Percentiles rank a stretch among this genome's conserved stretches.
These are phyloP conservation scores for Batrachochytrium dendrobatidis DNA, from an alignment of 371 early-diverging fungal genomes.

Conservation along the genomic window DNA sequence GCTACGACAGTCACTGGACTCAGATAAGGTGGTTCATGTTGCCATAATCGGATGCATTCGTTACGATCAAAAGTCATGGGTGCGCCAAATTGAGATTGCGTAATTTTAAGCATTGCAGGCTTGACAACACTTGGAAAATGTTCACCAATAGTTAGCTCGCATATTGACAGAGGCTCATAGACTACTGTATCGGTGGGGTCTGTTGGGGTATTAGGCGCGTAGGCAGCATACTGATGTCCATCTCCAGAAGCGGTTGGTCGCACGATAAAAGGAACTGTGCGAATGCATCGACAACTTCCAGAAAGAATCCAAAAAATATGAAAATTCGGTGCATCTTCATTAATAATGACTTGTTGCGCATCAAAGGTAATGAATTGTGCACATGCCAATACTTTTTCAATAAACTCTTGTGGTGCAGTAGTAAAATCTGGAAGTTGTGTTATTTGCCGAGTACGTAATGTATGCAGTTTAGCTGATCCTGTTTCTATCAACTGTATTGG, in stretches of 20 bases:
- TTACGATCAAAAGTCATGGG: no score
- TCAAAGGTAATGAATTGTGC: background rate
- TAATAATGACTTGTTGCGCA: background rate
- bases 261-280: background rate
- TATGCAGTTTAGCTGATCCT: background rate
- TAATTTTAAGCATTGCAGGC: background rate
- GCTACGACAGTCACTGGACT: background rate
- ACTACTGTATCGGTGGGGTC: background rate
- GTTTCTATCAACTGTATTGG: no score
- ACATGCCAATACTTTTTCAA: background rate
- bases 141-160: background rate
- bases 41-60: no score
- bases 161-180: background rate
- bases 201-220: background rate
- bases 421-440: background rate
- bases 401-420: background rate
- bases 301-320: conserved; percentile 1
- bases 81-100: no score
- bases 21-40: background rate
- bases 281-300: background rate
- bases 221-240: background rate
- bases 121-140: background rate
- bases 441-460: background rate
- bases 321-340: background rate
- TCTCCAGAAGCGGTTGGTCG: background rate